These are phyloP conservation scores for Aspergillus steynii DNA, from an alignment of 495 filamentous ascomycete species.

Conservation along the genomic window DNA sequence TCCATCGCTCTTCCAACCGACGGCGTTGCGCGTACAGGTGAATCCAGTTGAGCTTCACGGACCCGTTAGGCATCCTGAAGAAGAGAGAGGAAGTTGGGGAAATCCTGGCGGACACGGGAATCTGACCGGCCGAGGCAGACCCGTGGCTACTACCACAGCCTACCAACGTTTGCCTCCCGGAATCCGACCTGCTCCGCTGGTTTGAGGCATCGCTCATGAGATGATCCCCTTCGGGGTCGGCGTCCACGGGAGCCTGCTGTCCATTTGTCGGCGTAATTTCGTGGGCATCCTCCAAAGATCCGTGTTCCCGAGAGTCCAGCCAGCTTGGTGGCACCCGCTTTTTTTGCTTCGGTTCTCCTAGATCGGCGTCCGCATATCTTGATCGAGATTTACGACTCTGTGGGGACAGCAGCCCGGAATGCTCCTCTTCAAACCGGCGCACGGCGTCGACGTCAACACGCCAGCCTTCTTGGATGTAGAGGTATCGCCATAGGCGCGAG, in stretches of 20 bases:
- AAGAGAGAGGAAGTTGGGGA: slow-evolving; percentile 36
- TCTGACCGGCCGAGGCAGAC: slow-evolving; percentile 10
- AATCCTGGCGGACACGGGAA: slow-evolving; percentile 19
- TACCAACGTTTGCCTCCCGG: slow-evolving; percentile 8
- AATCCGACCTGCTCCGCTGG: slow-evolving; percentile 19
- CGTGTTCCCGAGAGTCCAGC: slow-evolving; percentile 32
- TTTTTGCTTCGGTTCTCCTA: slow-evolving; percentile 51
- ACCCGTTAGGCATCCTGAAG: slow-evolving; percentile 34
- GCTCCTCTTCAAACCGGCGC: slow-evolving; percentile 62
- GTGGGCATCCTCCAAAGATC: slow-evolving; percentile 13
- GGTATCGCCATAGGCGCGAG: slow-evolving; percentile 77
- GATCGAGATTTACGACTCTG: slow-evolving; percentile 47
- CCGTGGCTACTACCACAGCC: slow-evolving; percentile 4
- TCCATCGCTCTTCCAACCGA: slow-evolving; percentile 89
- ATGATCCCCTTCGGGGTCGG: slow-evolving; percentile 48
- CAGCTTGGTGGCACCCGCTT: slow-evolving; percentile 50
- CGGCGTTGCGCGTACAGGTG: slow-evolving; percentile 87
- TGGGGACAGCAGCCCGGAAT: slow-evolving; percentile 42
- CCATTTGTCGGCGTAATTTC: slow-evolving; percentile 1
- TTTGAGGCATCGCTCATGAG: slow-evolving; percentile 47
- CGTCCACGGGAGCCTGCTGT: slow-evolving; percentile 31
- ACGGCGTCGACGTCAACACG: slow-evolving; percentile 67
- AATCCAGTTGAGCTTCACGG: slow-evolving; percentile 47
- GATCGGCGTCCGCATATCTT: slow-evolving; percentile 45
- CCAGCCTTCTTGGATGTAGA: slow-evolving; percentile 87